Evolutionary conservation across 768 basidiomycete genomes (phyloP), one percentile per base, ranked within the genome.

Genomic region (Amyloporia xantha): DNA sequence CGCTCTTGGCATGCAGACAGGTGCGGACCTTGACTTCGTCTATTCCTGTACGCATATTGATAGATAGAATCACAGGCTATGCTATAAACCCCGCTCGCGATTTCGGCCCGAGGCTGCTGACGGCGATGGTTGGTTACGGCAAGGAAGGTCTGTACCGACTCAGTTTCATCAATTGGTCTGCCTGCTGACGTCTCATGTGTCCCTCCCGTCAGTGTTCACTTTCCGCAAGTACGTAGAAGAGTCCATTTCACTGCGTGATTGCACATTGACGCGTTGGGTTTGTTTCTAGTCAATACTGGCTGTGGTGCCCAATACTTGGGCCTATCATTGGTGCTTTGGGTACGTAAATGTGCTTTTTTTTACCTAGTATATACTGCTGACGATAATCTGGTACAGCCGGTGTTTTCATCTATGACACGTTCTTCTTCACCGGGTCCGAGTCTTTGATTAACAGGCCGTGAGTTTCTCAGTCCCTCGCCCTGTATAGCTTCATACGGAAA

Each of bases 121-220:
- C 82, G 1, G 74, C 83, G 4, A 84, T 86, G 79, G 82, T 74
- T 5, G 85, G 84, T n/a, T 87, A 84, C 55, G 84, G 84, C 19
- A 64, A 63, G 58, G 69, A 71, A 35, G 78, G 61, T 61, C 12
- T 36, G 12, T 23, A 23, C 37, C 36, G 5, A 13, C 27, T 35
- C 37, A 6, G 23, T 33, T 12, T 15, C 21, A 27, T 20, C 5
- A n/a, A 10, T n/a, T n/a, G 40, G 24, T 11, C 39, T 30, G 15
- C 43, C 9, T 33, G 7, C 30, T 33, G 15, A 33, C 30, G 2
- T 10, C 12, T n/a, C 25, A 21, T n/a, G n/a, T n/a, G n/a, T n/a
- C n/a, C n/a, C n/a, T n/a, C n/a, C 33, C 25, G 17, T 9, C 36
- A 63, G 65, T 73, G 15, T 77, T 68, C 66, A 70, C 67, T 1